Conservation (phyloP, 176 grass and related monocot species). For the Tillandsia leiboldiana region DNA sequence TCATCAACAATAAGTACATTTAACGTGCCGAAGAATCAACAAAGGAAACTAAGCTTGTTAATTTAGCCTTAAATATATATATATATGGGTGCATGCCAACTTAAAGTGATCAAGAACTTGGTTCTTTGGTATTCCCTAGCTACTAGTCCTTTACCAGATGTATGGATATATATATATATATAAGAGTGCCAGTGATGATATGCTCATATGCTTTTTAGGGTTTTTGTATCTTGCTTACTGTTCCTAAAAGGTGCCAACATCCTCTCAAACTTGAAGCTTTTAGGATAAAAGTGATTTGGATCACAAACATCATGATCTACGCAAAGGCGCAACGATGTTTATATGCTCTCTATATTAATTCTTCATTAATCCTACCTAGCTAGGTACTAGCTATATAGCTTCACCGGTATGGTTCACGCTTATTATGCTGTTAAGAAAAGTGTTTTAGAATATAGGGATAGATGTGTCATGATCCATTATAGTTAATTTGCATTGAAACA, state of each 20-base stretch:
- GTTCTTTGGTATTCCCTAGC: not conserved
- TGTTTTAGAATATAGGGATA: not conserved
- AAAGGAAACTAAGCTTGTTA: not conserved
- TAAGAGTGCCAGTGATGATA: not conserved
- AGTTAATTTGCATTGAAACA: too few species aligned
- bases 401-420: not conserved
- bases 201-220: not conserved
- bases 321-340: not conserved
- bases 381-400: not conserved
- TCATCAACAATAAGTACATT: too few species aligned
- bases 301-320: not conserved
- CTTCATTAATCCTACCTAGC: not conserved
- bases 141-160: not conserved
- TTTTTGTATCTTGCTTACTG: not conserved
- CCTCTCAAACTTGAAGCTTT: not conserved
- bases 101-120: not conserved
- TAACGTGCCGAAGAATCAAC: too few species aligned
- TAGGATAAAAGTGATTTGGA: not conserved
- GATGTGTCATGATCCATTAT: too few species aligned
- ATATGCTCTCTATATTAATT: not conserved
- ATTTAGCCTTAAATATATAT: not conserved
- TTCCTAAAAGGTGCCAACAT: not conserved
- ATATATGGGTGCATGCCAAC: too few species aligned
- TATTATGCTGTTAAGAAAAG: not conserved
- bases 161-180: too few species aligned